These are phyloP conservation scores for Fusarium compactum DNA, from an alignment of 2,329 filamentous ascomycete species.

Conservation along the genomic window DNA sequence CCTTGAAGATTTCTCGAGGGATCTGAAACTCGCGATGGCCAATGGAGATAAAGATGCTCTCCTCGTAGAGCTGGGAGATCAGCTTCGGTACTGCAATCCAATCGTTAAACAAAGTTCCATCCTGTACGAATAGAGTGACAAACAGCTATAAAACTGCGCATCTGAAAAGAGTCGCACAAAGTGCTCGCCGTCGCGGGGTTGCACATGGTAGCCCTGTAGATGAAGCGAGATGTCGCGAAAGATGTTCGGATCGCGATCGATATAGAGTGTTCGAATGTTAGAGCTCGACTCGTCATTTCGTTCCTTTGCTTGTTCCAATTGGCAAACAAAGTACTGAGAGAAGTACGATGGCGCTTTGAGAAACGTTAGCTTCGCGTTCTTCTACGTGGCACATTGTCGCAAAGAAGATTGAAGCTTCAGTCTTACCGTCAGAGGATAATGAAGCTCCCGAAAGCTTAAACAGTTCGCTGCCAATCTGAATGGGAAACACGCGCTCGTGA, in stretches of 20 bases:
- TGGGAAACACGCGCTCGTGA: constrained; percentile 78
- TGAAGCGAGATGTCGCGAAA: constrained; percentile 92
- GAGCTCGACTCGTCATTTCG: constrained; percentile 64
- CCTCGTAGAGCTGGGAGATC: constrained; percentile 90
- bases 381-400: constrained; percentile 2
- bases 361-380: constrained; percentile 23
- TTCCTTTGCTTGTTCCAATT: constrained; percentile 74
- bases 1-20: constrained; percentile 85
- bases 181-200: constrained; percentile 83
- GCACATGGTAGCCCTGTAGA: constrained; percentile 90
- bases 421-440: constrained; percentile 77
- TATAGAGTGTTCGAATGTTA: constrained; percentile 84
- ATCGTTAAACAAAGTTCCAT: not conserved
- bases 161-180: constrained; percentile 95
- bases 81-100: constrained; percentile 78
- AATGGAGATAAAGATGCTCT: constrained; percentile 92
- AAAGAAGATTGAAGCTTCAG: constrained; percentile 2
- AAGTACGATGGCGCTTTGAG: constrained; percentile 90
- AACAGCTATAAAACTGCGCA: constrained; percentile 92
- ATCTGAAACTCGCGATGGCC: constrained; percentile 90
- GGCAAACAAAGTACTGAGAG: constrained; percentile 90
- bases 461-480: constrained; percentile 78
- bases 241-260: constrained; percentile 90
- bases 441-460: constrained; percentile 81
- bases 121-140: constrained; percentile 46